phyloP scores from a whole-genome alignment of 352 stramenopile species.

The Globisporangium cylindrosporum region DNA sequence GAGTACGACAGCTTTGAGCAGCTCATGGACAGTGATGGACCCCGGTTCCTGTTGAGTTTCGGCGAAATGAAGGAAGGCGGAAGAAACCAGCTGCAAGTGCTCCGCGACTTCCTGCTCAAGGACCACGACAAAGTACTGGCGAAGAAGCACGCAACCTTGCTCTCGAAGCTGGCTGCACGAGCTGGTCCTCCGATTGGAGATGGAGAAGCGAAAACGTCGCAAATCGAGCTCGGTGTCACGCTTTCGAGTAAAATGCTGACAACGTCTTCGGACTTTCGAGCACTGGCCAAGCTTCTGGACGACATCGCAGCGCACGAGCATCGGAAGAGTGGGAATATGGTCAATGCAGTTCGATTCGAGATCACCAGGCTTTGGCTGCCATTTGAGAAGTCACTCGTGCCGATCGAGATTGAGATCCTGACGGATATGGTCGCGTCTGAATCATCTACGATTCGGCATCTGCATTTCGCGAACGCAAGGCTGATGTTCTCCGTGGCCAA shows the following conservation, averaged over 20 bases:
- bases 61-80: too few relatives aligned
- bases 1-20: too few relatives aligned
- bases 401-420: not conserved
- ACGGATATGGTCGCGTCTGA: not conserved
- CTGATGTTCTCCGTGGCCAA: not conserved
- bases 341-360: not conserved
- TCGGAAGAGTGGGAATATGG: not conserved
- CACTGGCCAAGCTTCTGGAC: not conserved
- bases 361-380: slow-evolving; percentile 1
- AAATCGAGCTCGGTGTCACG: not conserved
- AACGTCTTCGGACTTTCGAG: not conserved
- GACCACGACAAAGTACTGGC: not conserved
- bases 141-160: not conserved
- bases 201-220: not conserved
- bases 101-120: not conserved
- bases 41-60: not conserved
- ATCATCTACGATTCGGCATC: not conserved
- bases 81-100: not conserved
- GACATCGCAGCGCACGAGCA: not conserved
- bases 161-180: not conserved
- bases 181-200: not conserved
- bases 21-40: too few relatives aligned
- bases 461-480: not conserved
- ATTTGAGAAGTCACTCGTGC: not conserved
- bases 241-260: not conserved